Evolutionary conservation across 129 eudicot species (phyloP).

Genomic region (Sambucus nigra): DNA sequence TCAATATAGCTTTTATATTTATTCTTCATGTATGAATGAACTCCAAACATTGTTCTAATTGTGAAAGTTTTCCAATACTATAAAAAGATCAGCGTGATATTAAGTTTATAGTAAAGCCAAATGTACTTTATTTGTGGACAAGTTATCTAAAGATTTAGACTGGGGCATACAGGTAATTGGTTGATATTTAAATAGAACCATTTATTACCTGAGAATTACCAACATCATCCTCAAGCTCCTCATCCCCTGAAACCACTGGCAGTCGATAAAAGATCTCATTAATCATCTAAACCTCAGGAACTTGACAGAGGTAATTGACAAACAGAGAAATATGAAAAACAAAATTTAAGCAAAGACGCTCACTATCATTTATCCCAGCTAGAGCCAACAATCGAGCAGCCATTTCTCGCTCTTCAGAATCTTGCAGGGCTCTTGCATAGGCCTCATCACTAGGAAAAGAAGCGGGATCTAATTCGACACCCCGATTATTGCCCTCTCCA

Average conservation of each 20-base stretch:
- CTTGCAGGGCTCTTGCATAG: slow-evolving; percentile 86
- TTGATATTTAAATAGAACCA: not conserved
- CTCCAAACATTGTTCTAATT: not conserved
- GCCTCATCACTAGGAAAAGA: slow-evolving; percentile 79
- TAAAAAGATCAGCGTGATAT: not conserved
- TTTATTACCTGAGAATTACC: slow-evolving; percentile 57
- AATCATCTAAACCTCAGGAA: slow-evolving; percentile 6
- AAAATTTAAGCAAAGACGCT: slow-evolving; percentile 8
- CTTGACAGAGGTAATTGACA: not conserved
- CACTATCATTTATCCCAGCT: slow-evolving; percentile 68
- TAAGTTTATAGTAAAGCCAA: too few species aligned
- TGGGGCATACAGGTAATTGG: not conserved
- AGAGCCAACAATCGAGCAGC: slow-evolving; percentile 79
- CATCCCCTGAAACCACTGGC: slow-evolving; percentile 51
- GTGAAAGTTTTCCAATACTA: not conserved
- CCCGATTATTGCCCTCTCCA: slow-evolving; percentile 26
- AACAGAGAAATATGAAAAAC: not conserved
- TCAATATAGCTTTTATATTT: not conserved
- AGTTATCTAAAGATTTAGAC: too few species aligned
- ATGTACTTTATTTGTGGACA: not conserved
- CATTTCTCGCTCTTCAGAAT: slow-evolving; percentile 94
- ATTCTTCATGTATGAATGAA: not conserved
- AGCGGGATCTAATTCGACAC: slow-evolving; percentile 56
- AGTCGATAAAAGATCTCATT: slow-evolving; percentile 13
- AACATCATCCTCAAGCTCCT: slow-evolving; percentile 45